Evolutionary conservation across 2,329 filamentous ascomycete species (phyloP).

Genomic region (Magnaporthiopsis rhizophila): DNA sequence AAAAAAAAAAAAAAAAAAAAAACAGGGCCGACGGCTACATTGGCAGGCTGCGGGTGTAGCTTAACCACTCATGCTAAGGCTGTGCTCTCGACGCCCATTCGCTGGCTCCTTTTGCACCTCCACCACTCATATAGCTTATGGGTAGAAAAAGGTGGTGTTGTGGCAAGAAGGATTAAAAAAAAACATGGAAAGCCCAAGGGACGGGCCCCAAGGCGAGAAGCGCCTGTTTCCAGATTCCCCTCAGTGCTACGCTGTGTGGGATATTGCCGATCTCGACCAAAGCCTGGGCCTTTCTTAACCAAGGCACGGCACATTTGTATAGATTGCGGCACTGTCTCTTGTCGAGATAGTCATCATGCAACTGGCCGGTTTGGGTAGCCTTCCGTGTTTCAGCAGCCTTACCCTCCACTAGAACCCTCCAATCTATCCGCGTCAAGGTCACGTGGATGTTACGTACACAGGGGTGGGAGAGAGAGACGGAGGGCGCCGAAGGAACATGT

Average conservation of each 20-base stretch:
- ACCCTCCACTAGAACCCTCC: too few species aligned
- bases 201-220: background rate
- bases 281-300: too few species aligned
- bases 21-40: background rate
- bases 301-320: too few species aligned
- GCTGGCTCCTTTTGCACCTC: background rate
- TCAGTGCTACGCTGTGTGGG: background rate
- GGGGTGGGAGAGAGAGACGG: background rate
- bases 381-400: background rate
- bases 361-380: background rate
- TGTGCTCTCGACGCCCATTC: too few species aligned
- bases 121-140: background rate
- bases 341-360: background rate
- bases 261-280: background rate
- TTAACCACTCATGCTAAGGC: background rate
- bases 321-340: background rate
- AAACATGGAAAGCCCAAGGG: background rate
- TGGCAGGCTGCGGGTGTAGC: background rate
- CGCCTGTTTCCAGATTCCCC: background rate
- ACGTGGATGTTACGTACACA: background rate
- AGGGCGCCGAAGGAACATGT: background rate
- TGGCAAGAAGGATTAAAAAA: background rate
- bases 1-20: background rate
- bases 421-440: background rate
- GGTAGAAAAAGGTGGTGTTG: background rate